phyloP scores from a whole-genome alignment of 2,329 filamentous ascomycete genomes.

The Graphium sp. region DNA sequence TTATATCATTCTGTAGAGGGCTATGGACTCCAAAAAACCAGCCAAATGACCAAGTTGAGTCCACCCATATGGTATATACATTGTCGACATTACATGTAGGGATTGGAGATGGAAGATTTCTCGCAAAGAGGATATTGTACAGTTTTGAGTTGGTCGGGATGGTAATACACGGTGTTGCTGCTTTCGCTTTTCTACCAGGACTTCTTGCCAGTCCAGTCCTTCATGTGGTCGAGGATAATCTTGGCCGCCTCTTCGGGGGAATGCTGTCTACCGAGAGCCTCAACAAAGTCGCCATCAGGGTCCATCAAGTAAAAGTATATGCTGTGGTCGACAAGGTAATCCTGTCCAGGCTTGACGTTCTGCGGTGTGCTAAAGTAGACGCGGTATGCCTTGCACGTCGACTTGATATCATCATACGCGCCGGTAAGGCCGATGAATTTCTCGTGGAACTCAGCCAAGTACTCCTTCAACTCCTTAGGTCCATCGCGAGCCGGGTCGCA shows the following conservation, averaged over 20 bases:
- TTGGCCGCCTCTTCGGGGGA: conserved; percentile 72
- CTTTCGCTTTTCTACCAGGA: conserved; percentile 6
- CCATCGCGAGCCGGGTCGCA: conserved; percentile 90
- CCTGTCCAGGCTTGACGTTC: conserved; percentile 80
- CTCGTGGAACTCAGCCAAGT: conserved; percentile 81
- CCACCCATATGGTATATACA: too few species aligned
- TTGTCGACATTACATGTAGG: too few species aligned
- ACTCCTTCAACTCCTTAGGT: conserved; percentile 67
- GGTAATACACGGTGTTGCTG: too few species aligned
- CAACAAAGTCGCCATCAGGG: conserved; percentile 93
- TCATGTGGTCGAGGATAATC: conserved; percentile 75
- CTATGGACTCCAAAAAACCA: too few species aligned
- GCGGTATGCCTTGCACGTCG: conserved; percentile 85
- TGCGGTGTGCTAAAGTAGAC: conserved; percentile 94
- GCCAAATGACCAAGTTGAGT: too few species aligned
- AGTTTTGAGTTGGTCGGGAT: too few species aligned
- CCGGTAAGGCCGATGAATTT: conserved; percentile 79
- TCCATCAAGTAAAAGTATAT: conserved; percentile 99
- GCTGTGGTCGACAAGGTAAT: conserved; percentile 95
- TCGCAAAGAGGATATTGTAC: too few species aligned
- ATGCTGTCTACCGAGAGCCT: conserved; percentile 89
- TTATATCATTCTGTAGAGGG: too few species aligned
- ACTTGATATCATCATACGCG: conserved; percentile 84
- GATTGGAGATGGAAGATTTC: too few species aligned
- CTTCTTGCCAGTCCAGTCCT: conserved; percentile 29